Base-by-base conservation (phyloP, 2,329 filamentous ascomycete genomes). In the Orbilia blumenaviensis region DNA sequence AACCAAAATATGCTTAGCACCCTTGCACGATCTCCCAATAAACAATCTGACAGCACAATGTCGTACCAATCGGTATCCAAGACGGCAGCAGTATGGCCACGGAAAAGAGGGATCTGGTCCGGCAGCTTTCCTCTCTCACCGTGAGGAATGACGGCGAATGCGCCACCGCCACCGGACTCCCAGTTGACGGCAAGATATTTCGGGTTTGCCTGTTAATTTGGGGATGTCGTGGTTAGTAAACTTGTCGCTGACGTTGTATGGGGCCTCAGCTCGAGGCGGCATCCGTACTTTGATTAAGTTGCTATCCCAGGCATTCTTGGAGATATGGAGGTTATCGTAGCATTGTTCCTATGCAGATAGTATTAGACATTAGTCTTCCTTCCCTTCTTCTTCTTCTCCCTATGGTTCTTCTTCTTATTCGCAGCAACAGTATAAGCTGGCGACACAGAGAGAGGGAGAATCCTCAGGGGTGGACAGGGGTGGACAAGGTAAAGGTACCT, bases 301-400 rank as follows among this genome's bases (percentile, higher is more conserved):
- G 81, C 94, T 97, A 84, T 99, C 95, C 95, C 95, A 99, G 67
- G 95, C 95, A 89, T 99, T 99, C 84, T 91, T 92, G 82, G 93
- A 97, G 84, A 99, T 93, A 83, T 93, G 92, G 80, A 99, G 86
- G 84, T 98, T 98, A 84, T 99, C 95, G 85, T 98, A 99, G 87
- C 94, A 97, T 88, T 92, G 92, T 84, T 99, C 95, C 88, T 90
- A 38, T 78, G 14, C n/a, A 16, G 27, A 21, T 12, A n/a, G 9
- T 41, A 25, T 64, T 61, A 66, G 46, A 5, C 10, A 34, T 5
- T 23, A 9, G 42, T 10, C 18, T 46, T 6, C 6, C 9, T 23
- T 23, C 8, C 18, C 23, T 6, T 9, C 9, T 23, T 23, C 8
- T 21, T 42, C n/a, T 23, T 46, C 12, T 25, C 18, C 2, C 8